A percentile compares a stretch with the other conserved stretches of the same genome.
phyloP scores from a whole-genome alignment of 768 basidiomycete genomes.

The Macrocybe gigantea region DNA sequence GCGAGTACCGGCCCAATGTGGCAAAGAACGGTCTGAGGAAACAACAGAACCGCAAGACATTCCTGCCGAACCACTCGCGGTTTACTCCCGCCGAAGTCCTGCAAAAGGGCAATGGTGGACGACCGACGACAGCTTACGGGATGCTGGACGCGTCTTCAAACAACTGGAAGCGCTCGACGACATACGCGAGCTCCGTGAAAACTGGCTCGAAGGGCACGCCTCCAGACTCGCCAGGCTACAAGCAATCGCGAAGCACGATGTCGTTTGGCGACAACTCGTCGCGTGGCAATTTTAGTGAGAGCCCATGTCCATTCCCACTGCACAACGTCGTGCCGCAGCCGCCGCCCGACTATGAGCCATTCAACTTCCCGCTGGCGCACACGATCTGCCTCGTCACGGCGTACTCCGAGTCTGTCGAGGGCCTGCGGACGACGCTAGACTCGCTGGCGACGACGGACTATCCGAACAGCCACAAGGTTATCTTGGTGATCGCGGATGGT shows the following conservation, averaged over 20 bases:
- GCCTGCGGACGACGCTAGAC: slow-evolving; percentile 95
- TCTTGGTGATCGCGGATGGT: slow-evolving; percentile 94
- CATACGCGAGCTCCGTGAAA: slow-evolving; percentile 43
- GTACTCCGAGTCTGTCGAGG: slow-evolving; percentile 95
- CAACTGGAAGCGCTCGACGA: slow-evolving; percentile 55
- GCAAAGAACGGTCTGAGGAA: slow-evolving; percentile 57
- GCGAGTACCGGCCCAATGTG: slow-evolving; percentile 86
- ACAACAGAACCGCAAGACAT: slow-evolving; percentile 53
- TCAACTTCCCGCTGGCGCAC: slow-evolving; percentile 92
- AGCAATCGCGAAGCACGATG: slow-evolving; percentile 77
- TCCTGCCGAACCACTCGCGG: slow-evolving; percentile 64
- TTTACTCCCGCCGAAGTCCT: slow-evolving; percentile 71
- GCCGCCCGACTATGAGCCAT: slow-evolving; percentile 85
- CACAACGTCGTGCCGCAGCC: slow-evolving; percentile 90
- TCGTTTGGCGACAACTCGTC: slow-evolving; percentile 36
- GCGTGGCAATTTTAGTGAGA: slow-evolving; percentile 30
- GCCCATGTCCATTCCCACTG: slow-evolving; percentile 90
- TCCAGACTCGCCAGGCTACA: slow-evolving; percentile 65
- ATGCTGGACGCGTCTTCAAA: slow-evolving; percentile 50
- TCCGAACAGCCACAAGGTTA: slow-evolving; percentile 94
- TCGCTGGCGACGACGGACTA: slow-evolving; percentile 98
- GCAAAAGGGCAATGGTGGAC: slow-evolving; percentile 37
- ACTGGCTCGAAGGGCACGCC: slow-evolving; percentile 51
- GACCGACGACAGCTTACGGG: slow-evolving; percentile 62
- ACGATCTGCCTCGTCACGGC: slow-evolving; percentile 96